phyloP scores from a whole-genome alignment of 2,329 filamentous ascomycete genomes.

The Ophiostoma piceae region DNA sequence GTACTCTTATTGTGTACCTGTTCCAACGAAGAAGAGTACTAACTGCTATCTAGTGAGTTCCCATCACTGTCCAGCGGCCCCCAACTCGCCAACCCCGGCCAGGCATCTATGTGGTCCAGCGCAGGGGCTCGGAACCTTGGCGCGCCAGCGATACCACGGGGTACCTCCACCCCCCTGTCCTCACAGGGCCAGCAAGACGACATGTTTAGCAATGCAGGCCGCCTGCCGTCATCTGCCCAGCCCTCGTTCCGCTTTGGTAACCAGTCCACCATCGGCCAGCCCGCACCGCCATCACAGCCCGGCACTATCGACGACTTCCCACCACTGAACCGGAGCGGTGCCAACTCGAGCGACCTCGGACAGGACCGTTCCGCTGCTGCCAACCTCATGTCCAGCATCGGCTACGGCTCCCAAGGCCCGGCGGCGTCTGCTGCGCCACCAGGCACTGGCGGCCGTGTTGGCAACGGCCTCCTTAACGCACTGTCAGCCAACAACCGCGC shows the following conservation, averaged over 20 bases:
- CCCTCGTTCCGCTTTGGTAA: constrained; percentile 51
- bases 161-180: constrained; percentile 46
- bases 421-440: constrained; percentile 35
- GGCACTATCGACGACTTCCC: constrained; percentile 57
- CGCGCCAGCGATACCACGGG: constrained; percentile 45
- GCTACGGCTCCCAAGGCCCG: constrained; percentile 47
- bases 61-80: constrained; percentile 60
- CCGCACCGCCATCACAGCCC: constrained; percentile 44
- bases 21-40: constrained; percentile 29
- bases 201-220: constrained; percentile 38
- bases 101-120: constrained; percentile 52
- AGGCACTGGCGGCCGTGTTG: constrained; percentile 36
- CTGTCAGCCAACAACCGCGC: constrained; percentile 55
- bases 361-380: constrained; percentile 49
- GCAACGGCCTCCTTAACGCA: constrained; percentile 59
- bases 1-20: neutral
- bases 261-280: constrained; percentile 17
- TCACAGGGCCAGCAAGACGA: constrained; percentile 48
- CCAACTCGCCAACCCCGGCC: constrained; percentile 46
- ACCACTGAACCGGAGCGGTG: constrained; percentile 50
- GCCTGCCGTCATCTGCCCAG: constrained; percentile 38
- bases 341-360: constrained; percentile 50
- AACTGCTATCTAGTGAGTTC: constrained; percentile 50
- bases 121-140: constrained; percentile 46
- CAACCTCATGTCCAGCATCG: constrained; percentile 49